Base-by-base conservation (phyloP, 208 protist genomes). In the Vickermania ingenoplastis region DNA sequence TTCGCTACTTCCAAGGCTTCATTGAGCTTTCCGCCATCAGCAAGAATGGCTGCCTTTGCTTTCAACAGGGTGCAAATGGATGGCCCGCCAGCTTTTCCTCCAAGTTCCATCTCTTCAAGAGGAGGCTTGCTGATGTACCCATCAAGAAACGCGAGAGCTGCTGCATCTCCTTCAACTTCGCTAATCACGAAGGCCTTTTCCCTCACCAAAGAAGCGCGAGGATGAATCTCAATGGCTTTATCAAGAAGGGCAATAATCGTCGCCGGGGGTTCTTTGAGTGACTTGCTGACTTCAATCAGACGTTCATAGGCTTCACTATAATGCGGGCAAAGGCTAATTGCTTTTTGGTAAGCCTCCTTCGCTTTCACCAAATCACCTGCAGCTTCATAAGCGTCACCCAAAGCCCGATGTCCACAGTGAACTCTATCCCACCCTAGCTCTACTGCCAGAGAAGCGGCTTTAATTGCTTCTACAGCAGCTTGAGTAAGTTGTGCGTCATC, bases 101-200 rank as follows among this genome's bases (percentile, higher is more conserved):
- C 61, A 14, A 77, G 77, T 31, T 95, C 85, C 45, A 84, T 86
- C 73, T 95, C 86, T 61, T 95, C 81, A 51, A 76, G 79, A 28
- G 89, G 89, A 3, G 89, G 89, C 61, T 83, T 71, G 5, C 56
- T 55, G 31, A 95, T 85, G 13, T 74, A 61, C 7, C 69, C 63
- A 1, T 85, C 81, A 23, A 92, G 77, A 48, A 88, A 92, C 22
- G 56, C 66, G 22, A 95, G 73, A 29, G 85, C 89, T 21, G 59
- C 81, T 27, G 63, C 81, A 59, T 95, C 89, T 31, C 78, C 71
- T n/a, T 77, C 59, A 25, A 80, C 69, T 70, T 95, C 85, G 62
- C 73, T 79, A 52, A 93, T 67, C 41, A 95, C 55, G 53, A 95
- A 95, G 4, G 89, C 86, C 75, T 95, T 95, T 57, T 92, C 85